phyloP scores from a whole-genome alignment of 306 rosid genomes.

The Corylus avellana region DNA sequence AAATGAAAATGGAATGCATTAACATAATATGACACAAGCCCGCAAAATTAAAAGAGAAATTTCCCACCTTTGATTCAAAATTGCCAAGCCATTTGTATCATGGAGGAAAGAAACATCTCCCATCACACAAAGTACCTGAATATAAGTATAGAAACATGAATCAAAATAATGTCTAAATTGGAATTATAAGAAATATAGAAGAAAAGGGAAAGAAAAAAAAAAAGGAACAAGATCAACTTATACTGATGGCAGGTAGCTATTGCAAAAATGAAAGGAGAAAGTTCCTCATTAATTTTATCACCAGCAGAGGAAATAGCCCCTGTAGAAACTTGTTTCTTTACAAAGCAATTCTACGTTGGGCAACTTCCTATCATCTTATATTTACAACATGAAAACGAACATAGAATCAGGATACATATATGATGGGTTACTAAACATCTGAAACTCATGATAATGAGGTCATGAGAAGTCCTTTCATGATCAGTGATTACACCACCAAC shows the following conservation, averaged over 20 bases:
- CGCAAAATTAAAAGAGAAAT: constrained; percentile 25
- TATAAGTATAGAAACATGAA: constrained; percentile 27
- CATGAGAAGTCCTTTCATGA: background rate
- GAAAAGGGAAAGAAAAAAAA: background rate
- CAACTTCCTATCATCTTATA: background rate
- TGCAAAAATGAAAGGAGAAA: background rate
- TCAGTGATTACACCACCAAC: background rate
- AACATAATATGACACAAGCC: constrained; percentile 21
- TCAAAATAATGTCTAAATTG: constrained; percentile 7
- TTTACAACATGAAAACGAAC: background rate
- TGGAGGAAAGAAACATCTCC: constrained; percentile 95
- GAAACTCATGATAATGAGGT: background rate
- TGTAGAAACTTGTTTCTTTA: background rate
- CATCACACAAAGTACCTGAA: constrained; percentile 79
- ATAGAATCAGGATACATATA: background rate
- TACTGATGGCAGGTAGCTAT: background rate
- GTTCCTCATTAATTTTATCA: background rate
- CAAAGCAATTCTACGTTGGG: background rate
- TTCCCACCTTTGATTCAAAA: constrained; percentile 74
- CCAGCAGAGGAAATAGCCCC: background rate
- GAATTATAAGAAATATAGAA: constrained; percentile 9
- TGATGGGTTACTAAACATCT: background rate
- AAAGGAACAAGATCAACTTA: background rate
- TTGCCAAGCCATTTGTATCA: constrained; percentile 88
- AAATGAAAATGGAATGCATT: constrained; percentile 1